Percentiles rank a stretch among this genome's conserved stretches.
Conservation (phyloP, 176 grass and related monocot genomes). For the Hsuehochloa calcarea region DNA sequence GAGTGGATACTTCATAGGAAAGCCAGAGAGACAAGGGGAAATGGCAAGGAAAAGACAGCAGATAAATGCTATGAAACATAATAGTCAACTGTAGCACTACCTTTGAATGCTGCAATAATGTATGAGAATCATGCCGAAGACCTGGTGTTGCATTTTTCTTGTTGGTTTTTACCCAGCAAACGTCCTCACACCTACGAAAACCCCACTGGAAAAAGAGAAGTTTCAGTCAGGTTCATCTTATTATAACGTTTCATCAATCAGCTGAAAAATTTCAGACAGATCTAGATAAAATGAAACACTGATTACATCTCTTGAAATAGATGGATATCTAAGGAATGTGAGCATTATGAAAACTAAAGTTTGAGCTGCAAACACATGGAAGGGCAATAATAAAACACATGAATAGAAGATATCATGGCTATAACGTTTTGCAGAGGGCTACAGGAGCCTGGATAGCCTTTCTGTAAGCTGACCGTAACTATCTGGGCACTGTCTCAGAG, state of each 20-base stretch:
- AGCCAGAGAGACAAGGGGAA: background rate
- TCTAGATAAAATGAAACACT: constrained; percentile 20
- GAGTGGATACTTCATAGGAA: constrained; percentile 28
- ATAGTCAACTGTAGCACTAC: constrained; percentile 24
- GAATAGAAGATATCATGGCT: constrained; percentile 34
- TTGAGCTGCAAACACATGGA: background rate
- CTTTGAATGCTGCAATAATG: constrained; percentile 92
- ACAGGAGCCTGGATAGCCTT: constrained; percentile 37
- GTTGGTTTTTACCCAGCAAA: constrained; percentile 98
- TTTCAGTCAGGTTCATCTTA: constrained; percentile 18
- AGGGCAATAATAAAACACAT: constrained; percentile 32
- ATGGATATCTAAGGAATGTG: background rate
- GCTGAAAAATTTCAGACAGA: constrained; percentile 28
- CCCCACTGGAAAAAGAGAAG: constrained; percentile 68
- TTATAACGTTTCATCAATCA: constrained; percentile 7
- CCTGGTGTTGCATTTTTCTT: constrained; percentile 86
- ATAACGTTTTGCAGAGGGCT: constrained; percentile 41
- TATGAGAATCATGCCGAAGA: constrained; percentile 87
- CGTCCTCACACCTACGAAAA: constrained; percentile 94
- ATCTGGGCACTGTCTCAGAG: too few species aligned
- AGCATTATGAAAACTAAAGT: background rate
- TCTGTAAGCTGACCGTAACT: constrained; percentile 8
- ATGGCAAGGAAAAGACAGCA: background rate
- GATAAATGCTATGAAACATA: background rate
- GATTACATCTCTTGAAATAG: constrained; percentile 20